A percentile compares a stretch with the other conserved stretches of the same genome.
These are phyloP conservation scores for Phytophthora pluvialis DNA, from an alignment of 352 stramenopile species.

Conservation along the genomic window DNA sequence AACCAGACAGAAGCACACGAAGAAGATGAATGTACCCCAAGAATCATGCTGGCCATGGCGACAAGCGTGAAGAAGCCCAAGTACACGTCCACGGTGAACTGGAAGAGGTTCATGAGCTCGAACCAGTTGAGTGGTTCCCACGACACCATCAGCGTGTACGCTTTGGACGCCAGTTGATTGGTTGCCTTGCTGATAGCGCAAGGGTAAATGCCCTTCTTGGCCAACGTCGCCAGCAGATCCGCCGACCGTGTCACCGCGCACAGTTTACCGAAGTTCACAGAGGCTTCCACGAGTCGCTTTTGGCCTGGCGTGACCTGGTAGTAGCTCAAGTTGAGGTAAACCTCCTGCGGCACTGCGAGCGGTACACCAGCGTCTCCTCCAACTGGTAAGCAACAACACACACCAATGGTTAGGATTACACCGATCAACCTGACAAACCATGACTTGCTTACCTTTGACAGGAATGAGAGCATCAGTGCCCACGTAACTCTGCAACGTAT, in stretches of 20 bases:
- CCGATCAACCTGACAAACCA: not conserved
- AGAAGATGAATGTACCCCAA: constrained; percentile 65
- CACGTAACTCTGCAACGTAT: constrained; percentile 53
- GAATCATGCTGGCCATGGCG: constrained; percentile 85
- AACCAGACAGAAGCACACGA: not conserved
- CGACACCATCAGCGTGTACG: constrained; percentile 89
- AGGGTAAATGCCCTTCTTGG: constrained; percentile 69
- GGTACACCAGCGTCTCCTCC: constrained; percentile 47
- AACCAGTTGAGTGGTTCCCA: constrained; percentile 94
- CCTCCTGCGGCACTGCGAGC: constrained; percentile 66
- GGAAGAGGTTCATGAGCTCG: constrained; percentile 95
- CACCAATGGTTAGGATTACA: constrained; percentile 9
- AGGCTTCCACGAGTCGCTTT: constrained; percentile 71
- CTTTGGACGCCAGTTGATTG: constrained; percentile 60
- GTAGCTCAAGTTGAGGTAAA: constrained; percentile 82
- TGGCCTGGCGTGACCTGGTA: constrained; percentile 73
- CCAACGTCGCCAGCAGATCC: constrained; percentile 68
- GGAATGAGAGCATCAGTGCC: constrained; percentile 76
- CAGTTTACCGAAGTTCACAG: constrained; percentile 74
- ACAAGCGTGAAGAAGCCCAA: constrained; percentile 94
- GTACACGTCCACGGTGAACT: constrained; percentile 95
- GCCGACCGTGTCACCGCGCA: constrained; percentile 74
- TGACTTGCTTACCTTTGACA: constrained; percentile 68
- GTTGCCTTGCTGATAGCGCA: constrained; percentile 75
- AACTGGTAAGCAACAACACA: constrained; percentile 33